Evolutionary conservation across 192 early-diverging fungal species (phyloP).

Genomic region (Backusella liffmaniae): DNA sequence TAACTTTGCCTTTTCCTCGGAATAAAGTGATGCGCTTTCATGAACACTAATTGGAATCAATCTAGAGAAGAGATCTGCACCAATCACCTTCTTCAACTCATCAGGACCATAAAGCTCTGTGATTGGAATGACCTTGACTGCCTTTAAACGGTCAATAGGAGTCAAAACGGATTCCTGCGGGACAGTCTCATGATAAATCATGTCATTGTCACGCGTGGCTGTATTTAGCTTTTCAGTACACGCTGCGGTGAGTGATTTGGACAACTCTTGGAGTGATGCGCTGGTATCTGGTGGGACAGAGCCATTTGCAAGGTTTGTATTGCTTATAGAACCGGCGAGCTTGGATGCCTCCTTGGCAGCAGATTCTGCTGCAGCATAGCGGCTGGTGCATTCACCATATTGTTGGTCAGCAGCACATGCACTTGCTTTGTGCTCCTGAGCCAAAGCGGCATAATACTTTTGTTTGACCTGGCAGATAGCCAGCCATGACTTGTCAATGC

Average conservation of each 20-base stretch:
- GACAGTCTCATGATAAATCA: slow-evolving; percentile 89
- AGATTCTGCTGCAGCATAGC: slow-evolving; percentile 73
- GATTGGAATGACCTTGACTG: slow-evolving; percentile 78
- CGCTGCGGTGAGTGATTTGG: slow-evolving; percentile 60
- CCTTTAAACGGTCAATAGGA: slow-evolving; percentile 81
- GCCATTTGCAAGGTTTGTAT: slow-evolving; percentile 54
- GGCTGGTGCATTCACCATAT: slow-evolving; percentile 84
- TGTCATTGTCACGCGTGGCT: slow-evolving; percentile 89
- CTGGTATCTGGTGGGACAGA: slow-evolving; percentile 64
- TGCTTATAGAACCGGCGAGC: slow-evolving; percentile 68
- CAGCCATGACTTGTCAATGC: slow-evolving; percentile 79
- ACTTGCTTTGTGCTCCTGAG: slow-evolving; percentile 81
- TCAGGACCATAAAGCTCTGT: slow-evolving; percentile 68
- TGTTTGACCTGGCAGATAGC: slow-evolving; percentile 83
- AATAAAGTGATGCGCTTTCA: slow-evolving; percentile 90
- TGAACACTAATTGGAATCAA: slow-evolving; percentile 94
- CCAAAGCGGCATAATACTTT: slow-evolving; percentile 82
- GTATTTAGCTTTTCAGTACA: slow-evolving; percentile 69
- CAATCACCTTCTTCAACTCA: slow-evolving; percentile 85
- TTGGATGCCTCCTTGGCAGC: slow-evolving; percentile 85
- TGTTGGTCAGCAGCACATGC: slow-evolving; percentile 75
- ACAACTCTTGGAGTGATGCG: slow-evolving; percentile 70
- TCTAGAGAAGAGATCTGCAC: slow-evolving; percentile 82
- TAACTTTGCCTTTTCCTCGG: slow-evolving; percentile 95
- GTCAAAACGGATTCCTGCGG: slow-evolving; percentile 78